Evolutionary conservation across 345 rosid genomes (phyloP).

Genomic region (Aegle marmelos): DNA sequence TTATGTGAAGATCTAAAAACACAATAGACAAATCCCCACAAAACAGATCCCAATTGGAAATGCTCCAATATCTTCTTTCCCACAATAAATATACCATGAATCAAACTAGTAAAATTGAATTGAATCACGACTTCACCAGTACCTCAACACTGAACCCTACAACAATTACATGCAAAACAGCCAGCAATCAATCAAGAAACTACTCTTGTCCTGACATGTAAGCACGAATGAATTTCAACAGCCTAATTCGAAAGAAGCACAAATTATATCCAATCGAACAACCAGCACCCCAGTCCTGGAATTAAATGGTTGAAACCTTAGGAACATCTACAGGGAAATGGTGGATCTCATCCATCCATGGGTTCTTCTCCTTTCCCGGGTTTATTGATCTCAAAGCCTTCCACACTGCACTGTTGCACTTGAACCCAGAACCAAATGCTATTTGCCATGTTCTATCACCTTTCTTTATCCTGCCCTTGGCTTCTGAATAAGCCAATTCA

Average conservation of each 20-base stretch:
- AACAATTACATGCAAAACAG: not conserved
- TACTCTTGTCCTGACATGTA: not conserved
- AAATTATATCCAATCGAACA: not conserved
- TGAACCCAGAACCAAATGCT: constrained; percentile 60
- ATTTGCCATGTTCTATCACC: constrained; percentile 62
- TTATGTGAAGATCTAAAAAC: not conserved
- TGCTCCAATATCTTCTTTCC: not conserved
- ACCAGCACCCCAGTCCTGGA: constrained; percentile 1
- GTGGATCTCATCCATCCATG: constrained; percentile 54
- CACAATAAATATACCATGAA: not conserved
- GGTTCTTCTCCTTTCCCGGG: constrained; percentile 45
- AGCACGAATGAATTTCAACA: constrained; percentile 3
- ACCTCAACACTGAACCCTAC: not conserved
- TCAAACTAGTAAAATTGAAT: not conserved
- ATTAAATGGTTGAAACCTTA: constrained; percentile 42
- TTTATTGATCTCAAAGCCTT: constrained; percentile 40
- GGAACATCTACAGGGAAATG: constrained; percentile 66
- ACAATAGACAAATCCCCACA: not conserved
- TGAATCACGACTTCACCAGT: not conserved
- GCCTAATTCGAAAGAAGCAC: not conserved
- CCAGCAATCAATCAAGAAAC: not conserved
- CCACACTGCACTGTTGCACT: constrained; percentile 65
- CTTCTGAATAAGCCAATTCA: constrained; percentile 57
- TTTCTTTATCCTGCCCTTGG: constrained; percentile 57
- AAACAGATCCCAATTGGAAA: not conserved